Evolutionary conservation across 2,329 filamentous ascomycete species (phyloP).

Genomic region (Graphiopsis chlorocephala): DNA sequence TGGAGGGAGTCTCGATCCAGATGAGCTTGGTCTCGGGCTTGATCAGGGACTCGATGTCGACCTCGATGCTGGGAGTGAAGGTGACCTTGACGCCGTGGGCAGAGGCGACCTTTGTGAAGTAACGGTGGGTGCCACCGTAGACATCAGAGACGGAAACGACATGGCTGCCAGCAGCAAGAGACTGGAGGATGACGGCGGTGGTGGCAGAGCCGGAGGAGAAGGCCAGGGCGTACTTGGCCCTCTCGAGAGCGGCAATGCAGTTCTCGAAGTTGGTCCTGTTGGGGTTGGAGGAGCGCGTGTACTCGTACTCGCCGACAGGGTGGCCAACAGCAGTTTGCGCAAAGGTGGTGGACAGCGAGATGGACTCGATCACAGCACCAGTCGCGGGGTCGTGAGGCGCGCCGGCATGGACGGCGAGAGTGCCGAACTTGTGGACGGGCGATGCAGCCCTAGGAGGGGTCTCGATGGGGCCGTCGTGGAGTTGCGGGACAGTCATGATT

Average conservation of each 20-base stretch:
- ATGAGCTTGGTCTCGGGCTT: slow-evolving; percentile 85
- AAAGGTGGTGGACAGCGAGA: slow-evolving; percentile 94
- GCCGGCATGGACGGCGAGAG: slow-evolving; percentile 90
- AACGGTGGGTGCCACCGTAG: slow-evolving; percentile 95
- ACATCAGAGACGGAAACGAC: slow-evolving; percentile 96
- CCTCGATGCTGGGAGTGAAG: slow-evolving; percentile 88
- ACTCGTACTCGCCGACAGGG: slow-evolving; percentile 87
- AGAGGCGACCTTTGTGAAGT: slow-evolving; percentile 96
- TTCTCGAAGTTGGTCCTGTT: slow-evolving; percentile 94
- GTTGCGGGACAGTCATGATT: slow-evolving; percentile 26
- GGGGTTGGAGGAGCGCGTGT: slow-evolving; percentile 88
- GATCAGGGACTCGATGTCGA: slow-evolving; percentile 82
- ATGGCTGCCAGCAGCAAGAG: slow-evolving; percentile 84
- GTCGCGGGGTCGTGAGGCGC: slow-evolving; percentile 86
- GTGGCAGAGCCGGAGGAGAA: slow-evolving; percentile 93
- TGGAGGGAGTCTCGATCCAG: slow-evolving; percentile 95
- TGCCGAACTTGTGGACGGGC: slow-evolving; percentile 80
- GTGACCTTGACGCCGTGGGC: slow-evolving; percentile 93
- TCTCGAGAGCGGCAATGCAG: slow-evolving; percentile 86
- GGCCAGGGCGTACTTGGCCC: slow-evolving; percentile 87
- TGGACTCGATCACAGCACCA: slow-evolving; percentile 92
- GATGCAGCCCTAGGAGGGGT: slow-evolving; percentile 72
- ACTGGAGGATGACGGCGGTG: slow-evolving; percentile 90
- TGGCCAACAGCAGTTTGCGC: slow-evolving; percentile 85
- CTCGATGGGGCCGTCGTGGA: slow-evolving; percentile 52